A percentile compares a stretch with the other conserved stretches of the same genome.
Conservation (phyloP, 177 flowering plant genomes). For the Telopea speciosissima region DNA sequence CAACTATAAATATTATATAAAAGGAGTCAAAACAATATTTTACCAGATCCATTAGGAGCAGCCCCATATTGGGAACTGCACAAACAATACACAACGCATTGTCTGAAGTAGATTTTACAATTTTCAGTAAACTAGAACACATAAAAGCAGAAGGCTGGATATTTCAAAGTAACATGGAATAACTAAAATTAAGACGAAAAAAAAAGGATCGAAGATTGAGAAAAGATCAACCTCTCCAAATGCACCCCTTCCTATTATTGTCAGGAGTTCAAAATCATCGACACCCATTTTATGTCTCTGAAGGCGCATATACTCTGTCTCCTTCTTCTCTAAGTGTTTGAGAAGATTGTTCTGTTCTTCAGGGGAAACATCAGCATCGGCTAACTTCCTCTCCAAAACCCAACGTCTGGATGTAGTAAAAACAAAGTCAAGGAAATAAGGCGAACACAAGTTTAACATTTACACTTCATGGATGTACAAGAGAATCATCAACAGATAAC, state of each 20-base stretch:
- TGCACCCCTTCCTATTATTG: slow-evolving; percentile 60
- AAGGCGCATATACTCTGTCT: slow-evolving; percentile 60
- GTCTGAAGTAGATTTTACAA: background rate
- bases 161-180: background rate
- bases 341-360: slow-evolving; percentile 52
- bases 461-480: background rate
- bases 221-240: slow-evolving; percentile 50
- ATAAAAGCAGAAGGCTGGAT: background rate
- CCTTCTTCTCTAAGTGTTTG: slow-evolving; percentile 48
- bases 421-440: background rate
- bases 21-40: no score
- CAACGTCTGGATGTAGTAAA: slow-evolving; percentile 32
- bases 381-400: slow-evolving; percentile 50
- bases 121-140: background rate
- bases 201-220: background rate
- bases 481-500: background rate
- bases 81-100: background rate
- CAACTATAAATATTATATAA: no score
- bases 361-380: slow-evolving; percentile 50
- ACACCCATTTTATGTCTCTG: slow-evolving; percentile 59
- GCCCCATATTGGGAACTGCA: background rate
- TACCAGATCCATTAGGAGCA: no score
- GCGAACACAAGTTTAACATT: background rate
- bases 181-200: background rate
- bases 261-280: slow-evolving; percentile 53